Evolutionary conservation across 2,329 filamentous ascomycete species (phyloP).

Genomic region (Fusarium nurragi): DNA sequence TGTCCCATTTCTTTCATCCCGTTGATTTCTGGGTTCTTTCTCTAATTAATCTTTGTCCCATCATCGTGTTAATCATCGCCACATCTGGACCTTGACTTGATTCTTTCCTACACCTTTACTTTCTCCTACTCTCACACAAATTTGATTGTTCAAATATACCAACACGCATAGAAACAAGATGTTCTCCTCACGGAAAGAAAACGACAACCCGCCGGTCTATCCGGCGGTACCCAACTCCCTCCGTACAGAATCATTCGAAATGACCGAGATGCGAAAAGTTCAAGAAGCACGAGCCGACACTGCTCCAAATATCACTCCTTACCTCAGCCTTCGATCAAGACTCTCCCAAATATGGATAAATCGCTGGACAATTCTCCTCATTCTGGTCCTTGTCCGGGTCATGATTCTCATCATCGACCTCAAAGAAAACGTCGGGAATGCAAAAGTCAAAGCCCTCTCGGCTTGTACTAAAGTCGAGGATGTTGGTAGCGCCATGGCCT

Average conservation of each 20-base stretch:
- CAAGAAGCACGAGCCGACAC: constrained; percentile 60
- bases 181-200: constrained; percentile 50
- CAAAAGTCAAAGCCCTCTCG: constrained; percentile 82
- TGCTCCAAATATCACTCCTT: constrained; percentile 81
- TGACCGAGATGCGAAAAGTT: constrained; percentile 46
- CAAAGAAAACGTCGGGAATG: constrained; percentile 77
- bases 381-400: constrained; percentile 84
- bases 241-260: constrained; percentile 51
- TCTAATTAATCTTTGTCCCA: constrained; percentile 30
- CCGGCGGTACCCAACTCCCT: constrained; percentile 53
- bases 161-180: constrained; percentile 49
- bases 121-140: constrained; percentile 15
- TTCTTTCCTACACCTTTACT: constrained; percentile 11
- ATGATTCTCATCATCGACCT: constrained; percentile 79
- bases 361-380: constrained; percentile 89
- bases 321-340: constrained; percentile 87
- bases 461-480: constrained; percentile 94
- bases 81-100: constrained; percentile 2
- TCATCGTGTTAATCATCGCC: constrained; percentile 21
- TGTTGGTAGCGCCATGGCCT: constrained; percentile 93
- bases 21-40: constrained; percentile 13
- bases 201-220: constrained; percentile 46
- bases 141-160: constrained; percentile 36
- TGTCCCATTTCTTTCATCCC: constrained; percentile 31
- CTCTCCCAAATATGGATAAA: constrained; percentile 98